A percentile compares a stretch with the other conserved stretches of the same genome.
Evolutionary conservation across 2,329 filamentous ascomycete genomes (phyloP).

Genomic region (Monosporascus cannonballus): DNA sequence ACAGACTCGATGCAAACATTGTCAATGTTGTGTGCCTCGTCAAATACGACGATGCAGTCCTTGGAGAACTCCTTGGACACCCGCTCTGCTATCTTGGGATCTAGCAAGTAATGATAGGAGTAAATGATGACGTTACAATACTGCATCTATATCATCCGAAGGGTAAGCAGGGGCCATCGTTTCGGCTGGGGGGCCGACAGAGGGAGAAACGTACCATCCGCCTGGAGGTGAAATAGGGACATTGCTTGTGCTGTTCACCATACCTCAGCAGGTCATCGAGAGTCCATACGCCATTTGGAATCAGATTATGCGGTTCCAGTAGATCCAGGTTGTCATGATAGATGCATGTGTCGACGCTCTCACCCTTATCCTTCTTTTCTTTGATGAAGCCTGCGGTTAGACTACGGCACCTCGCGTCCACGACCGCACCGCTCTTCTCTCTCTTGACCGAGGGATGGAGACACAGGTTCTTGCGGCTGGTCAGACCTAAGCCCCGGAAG

Average conservation of each 20-base stretch:
- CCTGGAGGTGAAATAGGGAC: conserved; percentile 91
- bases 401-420: conserved; percentile 93
- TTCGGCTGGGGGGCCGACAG: not conserved
- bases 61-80: conserved; percentile 95
- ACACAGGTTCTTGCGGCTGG: conserved; percentile 95
- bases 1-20: conserved; percentile 98
- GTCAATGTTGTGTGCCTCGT: conserved; percentile 98
- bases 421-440: conserved; percentile 89
- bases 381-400: conserved; percentile 95
- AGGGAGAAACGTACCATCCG: conserved; percentile 65
- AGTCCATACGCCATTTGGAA: conserved; percentile 94
- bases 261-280: conserved; percentile 84
- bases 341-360: conserved; percentile 88
- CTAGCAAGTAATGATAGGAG: conserved; percentile 95
- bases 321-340: conserved; percentile 98
- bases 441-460: conserved; percentile 92
- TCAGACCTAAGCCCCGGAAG: conserved; percentile 85
- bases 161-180: conserved; percentile 6
- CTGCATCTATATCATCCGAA: conserved; percentile 62
- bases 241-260: conserved; percentile 93
- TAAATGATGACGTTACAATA: conserved; percentile 99
- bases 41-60: conserved; percentile 97
- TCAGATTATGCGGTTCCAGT: conserved; percentile 87
- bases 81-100: conserved; percentile 94
- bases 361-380: conserved; percentile 92